Evolutionary conservation across 2,329 filamentous ascomycete species (phyloP), one percentile per base, ranked within the genome.

Genomic region (Calonectria fujianensis): DNA sequence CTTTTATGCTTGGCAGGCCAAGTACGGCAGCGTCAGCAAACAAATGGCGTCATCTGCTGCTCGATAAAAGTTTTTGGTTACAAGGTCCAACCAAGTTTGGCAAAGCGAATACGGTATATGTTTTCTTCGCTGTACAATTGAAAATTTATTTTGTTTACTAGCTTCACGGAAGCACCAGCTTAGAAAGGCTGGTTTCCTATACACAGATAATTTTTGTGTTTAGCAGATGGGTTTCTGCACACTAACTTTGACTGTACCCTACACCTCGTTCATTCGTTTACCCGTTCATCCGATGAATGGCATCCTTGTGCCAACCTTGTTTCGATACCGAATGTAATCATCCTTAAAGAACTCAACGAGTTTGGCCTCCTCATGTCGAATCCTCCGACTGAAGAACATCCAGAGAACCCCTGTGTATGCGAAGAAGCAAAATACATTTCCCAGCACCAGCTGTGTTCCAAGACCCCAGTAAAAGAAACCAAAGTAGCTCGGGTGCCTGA

Each of bases 381-480:
- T 96, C 74, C 97, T 89, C 16, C 84, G 86, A 20, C 88, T 89
- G 83, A 99, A 99, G 84, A 99, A 99, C 74, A 87, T 89, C 95
- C 95, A 98, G 78, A 99, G 85, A 20, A 97, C 94, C 10, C 90
- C 84, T 0, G 91, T 86, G 87, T 98, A 98, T 2, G 86, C 94
- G 9, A 93, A 78, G 72, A 97, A 92, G 83, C 95, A 98, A 2
- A 98, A 78, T 11, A 90, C 86, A 85, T 99, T 99, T 24, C 96
- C 96, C 77, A 98, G 89, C 70, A 98, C 92, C 54, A 98, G 82
- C 88, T 99, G 97, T 16, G 96, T 98, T 7, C 97, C 97, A n/a
- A 98, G 82, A 0, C 95, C 95, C 96, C 96, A 99, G 93, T 96
- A 98, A 85, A 98, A 99, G 87, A 98, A 99, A 4, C 96, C 97